Evolutionary conservation across 108 stramenopile genomes (phyloP).

Genomic region (Licmophora abbreviata): DNA sequence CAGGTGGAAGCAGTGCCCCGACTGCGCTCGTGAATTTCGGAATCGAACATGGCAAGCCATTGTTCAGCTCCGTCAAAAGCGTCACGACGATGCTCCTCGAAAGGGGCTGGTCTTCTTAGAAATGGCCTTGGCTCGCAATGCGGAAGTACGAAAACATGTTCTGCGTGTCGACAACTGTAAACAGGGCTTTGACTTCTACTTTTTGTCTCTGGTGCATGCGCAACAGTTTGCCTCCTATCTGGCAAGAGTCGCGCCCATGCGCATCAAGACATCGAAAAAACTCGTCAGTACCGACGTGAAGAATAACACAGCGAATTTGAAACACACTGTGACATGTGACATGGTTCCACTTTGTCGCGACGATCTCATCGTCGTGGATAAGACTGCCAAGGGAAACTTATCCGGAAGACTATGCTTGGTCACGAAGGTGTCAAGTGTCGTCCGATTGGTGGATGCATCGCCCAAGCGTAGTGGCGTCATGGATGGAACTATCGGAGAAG

Average conservation of each 20-base stretch:
- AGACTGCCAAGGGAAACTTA: constrained; percentile 50
- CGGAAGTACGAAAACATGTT: constrained; percentile 68
- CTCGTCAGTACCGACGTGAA: constrained; percentile 88
- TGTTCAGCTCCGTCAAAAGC: constrained; percentile 78
- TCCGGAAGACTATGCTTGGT: constrained; percentile 67
- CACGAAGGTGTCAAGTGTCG: constrained; percentile 44
- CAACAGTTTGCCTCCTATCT: constrained; percentile 83
- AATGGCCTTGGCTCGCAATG: constrained; percentile 63
- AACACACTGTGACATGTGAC: constrained; percentile 88
- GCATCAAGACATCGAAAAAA: constrained; percentile 79
- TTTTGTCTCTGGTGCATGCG: constrained; percentile 65
- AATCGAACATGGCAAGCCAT: constrained; percentile 77
- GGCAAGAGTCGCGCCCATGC: constrained; percentile 74
- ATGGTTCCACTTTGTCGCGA: constrained; percentile 96
- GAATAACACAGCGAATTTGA: constrained; percentile 89
- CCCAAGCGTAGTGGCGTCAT: constrained; percentile 40
- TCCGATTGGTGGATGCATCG: constrained; percentile 67
- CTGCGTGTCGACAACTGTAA: constrained; percentile 75
- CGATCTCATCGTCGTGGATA: constrained; percentile 88
- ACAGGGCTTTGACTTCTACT: constrained; percentile 98
- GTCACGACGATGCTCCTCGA: constrained; percentile 24
- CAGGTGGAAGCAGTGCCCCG: constrained; percentile 87
- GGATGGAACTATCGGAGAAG: constrained; percentile 21
- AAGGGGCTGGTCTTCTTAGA: constrained; percentile 71
- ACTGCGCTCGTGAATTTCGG: constrained; percentile 86